These are phyloP conservation scores for Lepidium didymum DNA, from an alignment of 345 rosid genomes.

Conservation along the genomic window DNA sequence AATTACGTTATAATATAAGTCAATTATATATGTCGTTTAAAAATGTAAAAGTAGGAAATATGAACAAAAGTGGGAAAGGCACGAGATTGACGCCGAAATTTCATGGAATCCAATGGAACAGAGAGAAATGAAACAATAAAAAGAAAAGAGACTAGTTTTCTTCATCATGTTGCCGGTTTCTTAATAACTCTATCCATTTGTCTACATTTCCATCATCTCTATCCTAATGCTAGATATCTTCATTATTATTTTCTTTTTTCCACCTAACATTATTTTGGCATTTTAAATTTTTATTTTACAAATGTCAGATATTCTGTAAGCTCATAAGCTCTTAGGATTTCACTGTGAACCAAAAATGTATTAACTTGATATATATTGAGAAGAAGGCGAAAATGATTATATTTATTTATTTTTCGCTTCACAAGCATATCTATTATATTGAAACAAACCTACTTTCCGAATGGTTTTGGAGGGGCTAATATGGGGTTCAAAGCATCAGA, in stretches of 20 bases:
- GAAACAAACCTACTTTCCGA: too few relatives aligned
- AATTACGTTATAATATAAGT: not conserved
- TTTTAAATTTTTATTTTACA: too few relatives aligned
- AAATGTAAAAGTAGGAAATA: not conserved
- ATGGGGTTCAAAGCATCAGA: too few relatives aligned
- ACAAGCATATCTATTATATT: too few relatives aligned
- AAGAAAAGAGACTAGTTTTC: slow-evolving; percentile 17
- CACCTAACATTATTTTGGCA: slow-evolving; percentile 1
- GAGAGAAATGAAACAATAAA: slow-evolving; percentile 6
- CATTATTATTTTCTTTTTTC: slow-evolving; percentile 10
- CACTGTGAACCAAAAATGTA: too few relatives aligned
- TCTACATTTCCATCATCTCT: slow-evolving; percentile 25
- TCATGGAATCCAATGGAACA: slow-evolving; percentile 26
- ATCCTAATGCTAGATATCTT: slow-evolving; percentile 25
- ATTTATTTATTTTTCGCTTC: too few relatives aligned
- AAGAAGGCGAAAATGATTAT: too few relatives aligned
- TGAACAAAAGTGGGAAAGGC: slow-evolving; percentile 4
- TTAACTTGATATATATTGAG: too few relatives aligned
- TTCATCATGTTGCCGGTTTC: slow-evolving; percentile 33
- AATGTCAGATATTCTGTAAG: too few relatives aligned
- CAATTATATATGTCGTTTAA: not conserved
- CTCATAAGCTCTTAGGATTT: too few relatives aligned
- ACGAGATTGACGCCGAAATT: slow-evolving; percentile 20
- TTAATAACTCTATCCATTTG: slow-evolving; percentile 5
- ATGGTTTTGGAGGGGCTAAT: too few relatives aligned